A percentile compares a stretch with the other conserved stretches of the same genome.
Conservation (phyloP, 2,329 filamentous ascomycete genomes). For the Alternaria rosae region DNA sequence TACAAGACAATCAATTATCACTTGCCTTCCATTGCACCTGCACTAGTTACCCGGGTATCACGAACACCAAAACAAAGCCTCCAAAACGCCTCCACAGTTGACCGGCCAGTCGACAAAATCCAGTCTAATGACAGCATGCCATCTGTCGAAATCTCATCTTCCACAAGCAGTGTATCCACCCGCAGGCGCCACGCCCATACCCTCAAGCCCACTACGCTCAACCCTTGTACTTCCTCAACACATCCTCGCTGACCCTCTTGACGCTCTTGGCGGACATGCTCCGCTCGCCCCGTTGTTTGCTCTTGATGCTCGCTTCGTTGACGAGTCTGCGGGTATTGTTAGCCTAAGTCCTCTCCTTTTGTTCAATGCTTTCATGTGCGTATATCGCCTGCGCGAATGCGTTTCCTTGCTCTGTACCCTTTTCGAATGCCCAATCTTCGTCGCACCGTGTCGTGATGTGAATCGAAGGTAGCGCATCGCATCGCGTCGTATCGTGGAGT, state of each 20-base stretch:
- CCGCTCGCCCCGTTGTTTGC: conserved; percentile 76
- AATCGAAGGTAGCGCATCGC: neutral
- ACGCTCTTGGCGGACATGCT: conserved; percentile 78
- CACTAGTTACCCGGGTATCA: neutral
- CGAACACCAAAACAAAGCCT: neutral
- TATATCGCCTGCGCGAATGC: fast-evolving
- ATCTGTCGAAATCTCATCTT: fast-evolving
- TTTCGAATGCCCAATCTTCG: neutral
- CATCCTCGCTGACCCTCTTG: conserved; percentile 74
- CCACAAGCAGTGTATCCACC: fast-evolving
- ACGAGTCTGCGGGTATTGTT: conserved; percentile 65
- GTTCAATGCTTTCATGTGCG: fast-evolving
- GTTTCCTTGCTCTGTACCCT: fast-evolving
- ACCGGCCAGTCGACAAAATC: fast-evolving
- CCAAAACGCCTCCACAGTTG: neutral
- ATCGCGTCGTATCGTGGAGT: neutral
- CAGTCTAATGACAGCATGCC: neutral
- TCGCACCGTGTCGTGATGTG: neutral
- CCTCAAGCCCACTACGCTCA: conserved; percentile 11
- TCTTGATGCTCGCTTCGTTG: conserved; percentile 79
- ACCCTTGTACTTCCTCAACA: conserved; percentile 49
- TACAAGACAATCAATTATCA: no score
- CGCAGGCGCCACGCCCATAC: neutral
- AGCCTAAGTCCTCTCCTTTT: neutral
- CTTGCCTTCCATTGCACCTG: neutral